phyloP scores from a whole-genome alignment of 305 asterid genomes.

The Withania somnifera region DNA sequence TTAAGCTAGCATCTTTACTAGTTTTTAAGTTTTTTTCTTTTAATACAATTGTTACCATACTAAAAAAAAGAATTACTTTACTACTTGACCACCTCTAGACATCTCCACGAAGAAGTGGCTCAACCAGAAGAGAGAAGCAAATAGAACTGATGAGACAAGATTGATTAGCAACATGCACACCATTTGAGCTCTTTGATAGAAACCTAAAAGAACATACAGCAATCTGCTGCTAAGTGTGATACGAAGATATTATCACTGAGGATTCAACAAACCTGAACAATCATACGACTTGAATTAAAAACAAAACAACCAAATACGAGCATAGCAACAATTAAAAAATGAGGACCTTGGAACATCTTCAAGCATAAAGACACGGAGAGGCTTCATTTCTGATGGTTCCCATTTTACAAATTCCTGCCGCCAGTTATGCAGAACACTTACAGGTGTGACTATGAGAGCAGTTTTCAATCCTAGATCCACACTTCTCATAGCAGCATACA shows the following conservation, averaged over 20 bases:
- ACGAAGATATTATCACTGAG: not conserved
- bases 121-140: not conserved
- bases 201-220: not conserved
- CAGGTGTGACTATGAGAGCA: conserved; percentile 89
- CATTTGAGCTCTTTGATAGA: not conserved
- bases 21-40: not conserved
- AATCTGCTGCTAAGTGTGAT: not conserved
- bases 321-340: not conserved
- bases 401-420: conserved; percentile 80
- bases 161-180: not conserved
- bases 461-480: conserved; percentile 78
- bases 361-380: conserved; percentile 84
- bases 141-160: not conserved
- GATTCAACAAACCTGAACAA: not conserved
- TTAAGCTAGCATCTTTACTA: not conserved
- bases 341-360: conserved; percentile 87
- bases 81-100: not conserved
- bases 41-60: no score
- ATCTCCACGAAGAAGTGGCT: not conserved
- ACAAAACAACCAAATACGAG: not conserved
- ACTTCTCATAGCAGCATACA: conserved; percentile 85
- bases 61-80: not conserved
- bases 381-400: conserved; percentile 87
- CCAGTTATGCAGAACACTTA: conserved; percentile 97
- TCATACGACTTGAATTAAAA: not conserved